Evolutionary conservation across 129 eudicot genomes (phyloP).

Genomic region (Daucus carota): DH1_v3.0 NC_030381.2:5412001-5412500

Average conservation of each 20-base stretch:
- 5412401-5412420: constrained; percentile 51
- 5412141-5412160: neutral
- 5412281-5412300: constrained; percentile 43
- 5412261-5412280: constrained; percentile 26
- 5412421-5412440: constrained; percentile 34
- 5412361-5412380: constrained; percentile 25
- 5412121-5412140: neutral
- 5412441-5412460: constrained; percentile 56
- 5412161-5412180: neutral
- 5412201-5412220: neutral
- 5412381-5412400: constrained; percentile 41
- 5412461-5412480: constrained; percentile 47
- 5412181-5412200: neutral
- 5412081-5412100: too few species aligned
- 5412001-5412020: too few species aligned
- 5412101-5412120: too few species aligned
- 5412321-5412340: constrained; percentile 37
- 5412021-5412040: too few species aligned
- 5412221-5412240: neutral
- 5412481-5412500: constrained; percentile 43
- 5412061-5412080: too few species aligned
- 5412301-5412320: constrained; percentile 55
- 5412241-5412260: neutral
- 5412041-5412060: too few species aligned
- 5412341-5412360: constrained; percentile 18